Conservation (phyloP, 2,329 filamentous ascomycete species). For the Fonsecaea pugnacius region DNA sequence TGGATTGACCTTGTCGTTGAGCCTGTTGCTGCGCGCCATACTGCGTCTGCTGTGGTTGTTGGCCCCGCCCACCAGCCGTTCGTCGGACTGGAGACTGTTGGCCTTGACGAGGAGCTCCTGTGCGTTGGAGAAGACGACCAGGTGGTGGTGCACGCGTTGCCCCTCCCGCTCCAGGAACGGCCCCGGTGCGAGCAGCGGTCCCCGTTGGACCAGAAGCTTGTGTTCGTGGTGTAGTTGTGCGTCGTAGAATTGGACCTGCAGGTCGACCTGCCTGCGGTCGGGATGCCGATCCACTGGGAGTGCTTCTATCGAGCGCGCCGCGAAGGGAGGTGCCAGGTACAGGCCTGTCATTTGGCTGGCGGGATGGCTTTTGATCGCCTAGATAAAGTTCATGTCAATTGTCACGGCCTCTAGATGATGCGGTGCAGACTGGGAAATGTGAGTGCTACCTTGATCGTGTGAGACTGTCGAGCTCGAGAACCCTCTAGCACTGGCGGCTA, state of each 20-base stretch:
- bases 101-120: slow-evolving; percentile 20
- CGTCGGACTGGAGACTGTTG: neutral
- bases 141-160: slow-evolving; percentile 10
- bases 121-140: slow-evolving; percentile 19
- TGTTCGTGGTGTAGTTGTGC: slow-evolving; percentile 1
- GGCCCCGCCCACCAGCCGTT: slow-evolving; percentile 1
- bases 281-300: neutral
- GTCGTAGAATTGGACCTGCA: slow-evolving; percentile 1
- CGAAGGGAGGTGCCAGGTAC: neutral
- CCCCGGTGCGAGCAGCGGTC: neutral
- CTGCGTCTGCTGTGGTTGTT: neutral
- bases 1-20: neutral
- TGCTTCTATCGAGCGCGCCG: slow-evolving; percentile 5
- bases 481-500: slow-evolving; percentile 6
- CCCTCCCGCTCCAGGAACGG: slow-evolving; percentile 4
- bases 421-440: neutral
- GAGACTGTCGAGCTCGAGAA: slow-evolving; percentile 21
- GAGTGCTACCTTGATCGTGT: slow-evolving; percentile 21
- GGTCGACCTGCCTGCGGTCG: slow-evolving; percentile 3
- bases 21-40: neutral
- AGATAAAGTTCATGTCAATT: neutral
- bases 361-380: slow-evolving; percentile 11
- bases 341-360: slow-evolving; percentile 2
- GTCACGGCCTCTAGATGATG: too few species aligned
- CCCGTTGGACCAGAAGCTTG: neutral